Evolutionary conservation across 2,329 filamentous ascomycete genomes (phyloP), one percentile per base, ranked within the genome.

Genomic region (Penicillium fuscoglaucum): DNA sequence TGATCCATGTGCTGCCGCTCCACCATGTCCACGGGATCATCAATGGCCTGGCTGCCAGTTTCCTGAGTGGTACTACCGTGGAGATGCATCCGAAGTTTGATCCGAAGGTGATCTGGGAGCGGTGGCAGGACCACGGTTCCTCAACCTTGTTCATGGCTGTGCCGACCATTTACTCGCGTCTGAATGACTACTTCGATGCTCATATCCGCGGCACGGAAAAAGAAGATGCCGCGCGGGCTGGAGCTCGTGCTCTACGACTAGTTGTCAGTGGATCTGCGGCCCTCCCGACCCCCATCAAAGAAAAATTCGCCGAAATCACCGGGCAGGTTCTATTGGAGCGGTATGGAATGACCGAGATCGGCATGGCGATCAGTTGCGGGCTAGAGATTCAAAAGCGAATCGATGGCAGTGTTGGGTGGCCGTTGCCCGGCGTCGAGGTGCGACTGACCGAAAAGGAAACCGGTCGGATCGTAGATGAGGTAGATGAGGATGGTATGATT

Each of bases 321-420:
- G 72, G 74, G 15, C 75, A 79, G 60, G 72, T 71, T 12, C 71
- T 83, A 17, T 68, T 82, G 3, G 75, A 82, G 61, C 72, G 80
- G 1, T 83, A 82, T 59, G 80, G 80, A 2, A 81, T 79, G 71
- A 80, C 79, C 1, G 80, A 82, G 63, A 80, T 80, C n/a, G 79
- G 79, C 1, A 80, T 80, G 66, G 78, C 74, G 2, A 71, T 81
- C 43, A 79, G 77, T 61, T 79, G 79, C 40, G 75, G 76, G 9
- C 64, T 80, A 43, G 72, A 75, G 15, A 65, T 75, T 17, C 66
- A 70, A 17, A 64, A 74, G 45, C 75, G 71, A 15, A 75, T 78
- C 9, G 79, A 82, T 28, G 80, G 80, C 4, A 80, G 76, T 44
- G 79, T 83, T 1, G 80, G 80, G 7, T 81, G 75, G 70, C 73